A percentile compares a stretch with the other conserved stretches of the same genome.
Evolutionary conservation across 2,329 filamentous ascomycete genomes (phyloP).

Genomic region (Cryphonectria radicalis): DNA sequence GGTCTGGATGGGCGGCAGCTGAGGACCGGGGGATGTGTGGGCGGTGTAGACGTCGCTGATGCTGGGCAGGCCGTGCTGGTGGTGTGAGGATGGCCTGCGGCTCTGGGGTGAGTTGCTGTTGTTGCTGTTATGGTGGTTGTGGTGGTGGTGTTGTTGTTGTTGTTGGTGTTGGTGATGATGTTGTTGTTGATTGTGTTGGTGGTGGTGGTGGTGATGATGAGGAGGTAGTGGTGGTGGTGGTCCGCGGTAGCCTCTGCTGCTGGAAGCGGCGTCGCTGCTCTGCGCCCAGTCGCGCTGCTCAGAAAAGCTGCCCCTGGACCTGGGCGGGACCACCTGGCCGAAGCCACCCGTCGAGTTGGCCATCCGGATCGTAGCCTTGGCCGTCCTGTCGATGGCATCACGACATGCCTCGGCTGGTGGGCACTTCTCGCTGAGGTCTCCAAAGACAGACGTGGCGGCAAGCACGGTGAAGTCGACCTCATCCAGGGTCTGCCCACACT

Average conservation of each 20-base stretch:
- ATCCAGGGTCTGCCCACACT: slow-evolving; percentile 71
- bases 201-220: too few relatives aligned
- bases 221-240: background rate
- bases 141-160: background rate
- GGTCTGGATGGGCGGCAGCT: slow-evolving; percentile 43
- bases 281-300: slow-evolving; percentile 39
- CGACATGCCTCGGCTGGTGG: slow-evolving; percentile 93
- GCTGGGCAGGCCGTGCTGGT: slow-evolving; percentile 18
- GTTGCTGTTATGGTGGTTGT: background rate
- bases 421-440: slow-evolving; percentile 91
- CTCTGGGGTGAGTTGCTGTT: slow-evolving; percentile 19
- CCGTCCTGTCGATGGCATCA: slow-evolving; percentile 93
- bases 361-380: slow-evolving; percentile 95
- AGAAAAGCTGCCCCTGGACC: slow-evolving; percentile 29
- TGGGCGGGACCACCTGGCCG: slow-evolving; percentile 48
- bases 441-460: slow-evolving; percentile 89
- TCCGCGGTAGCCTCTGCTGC: slow-evolving; percentile 22
- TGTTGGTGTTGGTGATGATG: background rate
- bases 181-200: slow-evolving; percentile 30
- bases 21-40: slow-evolving; percentile 47
- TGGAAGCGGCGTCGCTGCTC: slow-evolving; percentile 35
- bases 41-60: slow-evolving; percentile 39
- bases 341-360: slow-evolving; percentile 86
- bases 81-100: slow-evolving; percentile 25
- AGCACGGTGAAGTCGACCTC: slow-evolving; percentile 98